These are phyloP conservation scores for Rubia peregrina DNA, from an alignment of 305 asterid species.

Conservation along the genomic window DNA sequence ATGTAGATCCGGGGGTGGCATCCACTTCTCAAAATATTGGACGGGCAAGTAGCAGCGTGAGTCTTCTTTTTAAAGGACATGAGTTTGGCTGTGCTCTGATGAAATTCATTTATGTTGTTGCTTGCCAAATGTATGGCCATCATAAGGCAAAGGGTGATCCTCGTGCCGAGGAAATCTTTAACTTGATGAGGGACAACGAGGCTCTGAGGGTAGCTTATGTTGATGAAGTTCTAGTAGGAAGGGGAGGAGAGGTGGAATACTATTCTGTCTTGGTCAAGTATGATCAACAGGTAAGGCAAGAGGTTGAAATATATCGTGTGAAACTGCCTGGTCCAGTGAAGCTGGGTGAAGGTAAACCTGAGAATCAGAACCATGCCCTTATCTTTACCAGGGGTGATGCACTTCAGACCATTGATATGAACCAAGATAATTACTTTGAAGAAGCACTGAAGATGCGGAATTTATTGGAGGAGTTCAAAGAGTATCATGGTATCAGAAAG, in stretches of 20 bases:
- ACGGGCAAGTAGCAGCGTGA: conserved; percentile 67
- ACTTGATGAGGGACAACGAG: conserved; percentile 77
- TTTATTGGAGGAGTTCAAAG: conserved; percentile 85
- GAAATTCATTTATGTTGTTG: conserved; percentile 82
- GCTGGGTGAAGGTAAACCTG: conserved; percentile 31
- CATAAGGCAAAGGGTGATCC: conserved; percentile 69
- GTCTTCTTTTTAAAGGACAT: conserved; percentile 60
- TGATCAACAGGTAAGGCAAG: conserved; percentile 60
- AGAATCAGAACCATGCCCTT: conserved; percentile 94
- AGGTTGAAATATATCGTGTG: conserved; percentile 83
- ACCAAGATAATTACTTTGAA: conserved; percentile 92
- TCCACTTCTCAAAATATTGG: conserved; percentile 39
- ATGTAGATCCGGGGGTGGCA: conserved; percentile 16
- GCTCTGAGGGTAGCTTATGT: conserved; percentile 95
- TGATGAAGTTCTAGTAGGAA: conserved; percentile 67
- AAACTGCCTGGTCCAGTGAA: conserved; percentile 89
- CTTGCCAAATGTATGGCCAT: conserved; percentile 90
- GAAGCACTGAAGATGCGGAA: conserved; percentile 96
- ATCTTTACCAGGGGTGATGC: conserved; percentile 98
- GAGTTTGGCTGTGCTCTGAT: conserved; percentile 79
- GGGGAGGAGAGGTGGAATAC: conserved; percentile 83
- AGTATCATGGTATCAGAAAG: conserved; percentile 61
- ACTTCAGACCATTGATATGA: conserved; percentile 90
- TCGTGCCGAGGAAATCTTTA: conserved; percentile 83
- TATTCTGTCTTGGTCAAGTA: conserved; percentile 88